Base-by-base conservation (phyloP, 352 stramenopile species). In the Peronospora farinosa region DNA sequence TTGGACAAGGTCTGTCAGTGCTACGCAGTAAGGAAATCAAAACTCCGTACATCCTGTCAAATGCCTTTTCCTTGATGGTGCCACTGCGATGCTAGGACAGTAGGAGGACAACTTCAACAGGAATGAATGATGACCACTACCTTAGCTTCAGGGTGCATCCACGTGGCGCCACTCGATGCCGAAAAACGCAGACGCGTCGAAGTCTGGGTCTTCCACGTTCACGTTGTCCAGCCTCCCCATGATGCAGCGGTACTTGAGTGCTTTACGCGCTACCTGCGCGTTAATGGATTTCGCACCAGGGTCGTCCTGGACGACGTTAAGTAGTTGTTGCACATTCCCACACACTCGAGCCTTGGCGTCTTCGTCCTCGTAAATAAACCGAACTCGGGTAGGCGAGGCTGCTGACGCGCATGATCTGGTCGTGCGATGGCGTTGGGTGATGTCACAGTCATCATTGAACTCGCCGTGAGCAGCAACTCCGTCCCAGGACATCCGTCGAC, bases 181-280 rank as follows among this genome's bases (percentile, higher is more conserved):
- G 13, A 75, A 67, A 48, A 72, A 75, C 5, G 61, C 66, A 13
- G 66, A 72, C 35, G 53, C 62, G 23, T 75, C 66, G 35, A 75
- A 70, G 33, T 60, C 25, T 7, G 62, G 54, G 41, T 67, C 54
- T 19, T 69, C 51, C 9, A 69, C 38, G 48, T 75, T 56, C 37
- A 75, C 61, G 23, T 69, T 59, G 19, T 56, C 48, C 19, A 75
- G 39, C 23, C 57, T 55, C 15, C 40, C 57, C 53, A 71, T 63
- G 36, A 75, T 47, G 23, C 59, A 43, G 7, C 66, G 66, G 35
- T 72, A 75, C n/a, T 64, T 60, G 11, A 75, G 62, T 16, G 64
- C 63, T 46, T 67, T 75, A 10, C 58, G 57, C 19, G 66, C 66
- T 15, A 75, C 40, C 43, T 57, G 62, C 32, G 59, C 66, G 21